Base-by-base conservation (phyloP, 768 basidiomycete species). In the Artomyces pyxidatus region DNA sequence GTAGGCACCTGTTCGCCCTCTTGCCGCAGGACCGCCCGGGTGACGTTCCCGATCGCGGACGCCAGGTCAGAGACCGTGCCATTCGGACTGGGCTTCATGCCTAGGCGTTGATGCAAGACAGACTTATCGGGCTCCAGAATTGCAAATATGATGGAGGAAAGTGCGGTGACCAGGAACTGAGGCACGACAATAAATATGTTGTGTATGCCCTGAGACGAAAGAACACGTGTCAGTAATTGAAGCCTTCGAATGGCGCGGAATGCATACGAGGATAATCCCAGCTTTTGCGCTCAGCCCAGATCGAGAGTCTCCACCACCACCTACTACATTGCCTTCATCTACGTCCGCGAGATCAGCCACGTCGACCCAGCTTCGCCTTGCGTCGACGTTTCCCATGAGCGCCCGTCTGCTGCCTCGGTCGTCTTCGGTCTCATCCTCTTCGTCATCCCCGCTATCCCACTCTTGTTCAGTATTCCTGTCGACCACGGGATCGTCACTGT, bases 131-230 rank as follows among this genome's bases (percentile, higher is more conserved):
- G 83, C 51, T 95, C 93, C 52, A 92, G 73, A 4, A 96, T 65
- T 14, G 87, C 88, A 59, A 98, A 96, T 40, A 97, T 75, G 52
- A 94, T 69, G 9, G 92, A 80, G 0, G 91, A 82, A 4, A 97
- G 64, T 21, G 83, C 91, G 0, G 89, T 94, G 27, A 94, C 85
- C 35, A 98, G 73, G 66, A 97, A 94, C 60, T 98, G 95, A 0
- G 95, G 95, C 6, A 96, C 69, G 50, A 97, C 95, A 53, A 98
- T 72, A 65, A 88, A 95, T 50, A 96, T 78, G 60, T 96, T 97
- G 66, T 97, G 93, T 45, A 97, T 95, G 35, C 95, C 93, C 89
- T 92, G 52, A 28, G 12, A 14, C 22, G 21, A n/a, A n/a, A n/a
- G n/a, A n/a, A n/a, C n/a, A n/a, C n/a, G n/a, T n/a, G n/a, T n/a